phyloP scores from a whole-genome alignment of 495 filamentous ascomycete species.

The Barbatosphaeria neglecta region DNA sequence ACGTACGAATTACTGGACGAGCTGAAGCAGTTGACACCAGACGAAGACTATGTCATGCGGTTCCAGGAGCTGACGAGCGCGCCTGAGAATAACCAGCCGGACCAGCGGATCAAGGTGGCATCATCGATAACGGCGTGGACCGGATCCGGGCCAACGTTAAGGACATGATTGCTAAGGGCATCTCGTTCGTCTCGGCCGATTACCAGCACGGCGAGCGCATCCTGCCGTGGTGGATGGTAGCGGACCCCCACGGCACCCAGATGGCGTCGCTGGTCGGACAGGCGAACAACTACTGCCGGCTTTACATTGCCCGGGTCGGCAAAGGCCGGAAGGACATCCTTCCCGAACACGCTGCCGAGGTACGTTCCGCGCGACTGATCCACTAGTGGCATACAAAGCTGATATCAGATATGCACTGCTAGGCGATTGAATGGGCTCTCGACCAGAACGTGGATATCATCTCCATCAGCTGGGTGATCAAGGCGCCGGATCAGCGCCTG shows the following conservation, averaged over 20 bases:
- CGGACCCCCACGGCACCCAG: not conserved
- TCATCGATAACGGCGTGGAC: constrained; percentile 1
- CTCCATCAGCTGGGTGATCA: not conserved
- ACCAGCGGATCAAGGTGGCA: not conserved
- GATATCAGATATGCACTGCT: not conserved
- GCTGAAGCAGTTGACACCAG: too few relatives aligned
- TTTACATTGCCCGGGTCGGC: not conserved
- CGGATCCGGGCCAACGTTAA: not conserved
- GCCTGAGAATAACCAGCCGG: not conserved
- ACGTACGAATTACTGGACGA: too few relatives aligned
- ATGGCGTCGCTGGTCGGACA: not conserved
- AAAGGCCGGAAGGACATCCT: not conserved
- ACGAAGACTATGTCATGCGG: too few relatives aligned
- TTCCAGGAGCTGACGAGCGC: too few relatives aligned
- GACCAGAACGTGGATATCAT: not conserved
- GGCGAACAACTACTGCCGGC: not conserved
- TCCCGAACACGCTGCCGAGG: not conserved
- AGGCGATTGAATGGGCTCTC: not conserved
- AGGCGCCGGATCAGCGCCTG: not conserved
- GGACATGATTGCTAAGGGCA: not conserved
- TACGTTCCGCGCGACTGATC: not conserved
- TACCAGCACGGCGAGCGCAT: not conserved
- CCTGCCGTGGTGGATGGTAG: not conserved
- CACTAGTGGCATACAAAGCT: too few relatives aligned
- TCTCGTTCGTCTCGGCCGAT: not conserved